A percentile compares a stretch with the other conserved stretches of the same genome.
Conservation (phyloP, 768 basidiomycete species). For the Pleurotus cornucopiae region DNA sequence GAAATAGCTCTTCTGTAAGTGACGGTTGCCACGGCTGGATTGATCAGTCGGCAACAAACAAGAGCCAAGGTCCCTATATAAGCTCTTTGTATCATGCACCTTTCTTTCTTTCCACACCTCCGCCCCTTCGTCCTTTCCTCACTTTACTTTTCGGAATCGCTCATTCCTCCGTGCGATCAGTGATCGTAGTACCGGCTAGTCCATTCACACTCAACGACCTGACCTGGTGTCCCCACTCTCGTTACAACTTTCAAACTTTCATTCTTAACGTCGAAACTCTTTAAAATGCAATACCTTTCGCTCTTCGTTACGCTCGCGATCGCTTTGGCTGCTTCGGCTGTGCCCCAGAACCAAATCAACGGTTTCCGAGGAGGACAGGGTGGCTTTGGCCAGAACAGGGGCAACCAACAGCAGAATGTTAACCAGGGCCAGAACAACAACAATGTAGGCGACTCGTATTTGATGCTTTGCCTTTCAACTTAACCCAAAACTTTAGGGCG, state of each 20-base stretch:
- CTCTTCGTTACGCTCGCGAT: conserved; percentile 23
- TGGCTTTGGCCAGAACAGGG: conserved; percentile 10
- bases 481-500: neutral
- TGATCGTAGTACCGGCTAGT: conserved; percentile 6
- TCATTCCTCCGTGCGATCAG: conserved; percentile 10
- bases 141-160: neutral
- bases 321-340: conserved; percentile 18
- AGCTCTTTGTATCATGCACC: conserved; percentile 1
- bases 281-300: conserved; percentile 28
- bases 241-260: conserved; percentile 10
- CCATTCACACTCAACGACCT: conserved; percentile 9
- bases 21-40: conserved; percentile 7
- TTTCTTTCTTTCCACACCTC: neutral
- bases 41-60: conserved; percentile 5
- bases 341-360: conserved; percentile 5
- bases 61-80: neutral
- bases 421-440: conserved; percentile 4
- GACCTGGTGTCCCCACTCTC: conserved; percentile 17
- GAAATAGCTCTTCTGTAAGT: conserved; percentile 2
- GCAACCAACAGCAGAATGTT: neutral
- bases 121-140: conserved; percentile 13
- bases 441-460: neutral
- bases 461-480: neutral
- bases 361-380: neutral
- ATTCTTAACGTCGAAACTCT: conserved; percentile 7